A percentile compares a stretch with the other conserved stretches of the same genome.
These are phyloP conservation scores for Xylariales sp. DNA, from an alignment of 2,329 filamentous ascomycete genomes.

Conservation along the genomic window DNA sequence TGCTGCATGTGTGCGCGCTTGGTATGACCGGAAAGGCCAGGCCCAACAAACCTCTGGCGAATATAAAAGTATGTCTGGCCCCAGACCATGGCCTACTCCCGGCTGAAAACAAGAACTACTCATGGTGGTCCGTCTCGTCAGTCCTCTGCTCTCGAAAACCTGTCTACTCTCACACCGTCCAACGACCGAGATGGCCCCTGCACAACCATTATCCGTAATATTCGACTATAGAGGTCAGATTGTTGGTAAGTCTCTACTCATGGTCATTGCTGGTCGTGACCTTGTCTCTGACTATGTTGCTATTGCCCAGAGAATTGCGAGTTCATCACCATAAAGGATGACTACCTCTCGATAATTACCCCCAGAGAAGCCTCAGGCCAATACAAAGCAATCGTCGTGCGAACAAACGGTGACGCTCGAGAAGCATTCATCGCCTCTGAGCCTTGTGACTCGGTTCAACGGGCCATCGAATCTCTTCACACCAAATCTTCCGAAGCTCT, in stretches of 20 bases:
- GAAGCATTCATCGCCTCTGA: conserved; percentile 21
- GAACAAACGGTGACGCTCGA: conserved; percentile 16
- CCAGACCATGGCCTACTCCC: no score
- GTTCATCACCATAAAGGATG: conserved; percentile 22
- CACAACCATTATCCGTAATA: conserved; percentile 2
- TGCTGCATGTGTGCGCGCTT: no score
- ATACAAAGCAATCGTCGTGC: conserved; percentile 22
- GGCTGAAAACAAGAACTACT: no score
- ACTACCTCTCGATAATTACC: conserved; percentile 21
- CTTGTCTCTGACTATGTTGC: not conserved
- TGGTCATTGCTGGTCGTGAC: not conserved
- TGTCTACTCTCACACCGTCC: not conserved
- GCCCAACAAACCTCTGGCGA: no score
- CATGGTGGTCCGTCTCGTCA: conserved; percentile 1
- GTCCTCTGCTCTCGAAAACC: not conserved
- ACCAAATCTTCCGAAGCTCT: conserved; percentile 24
- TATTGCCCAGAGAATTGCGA: conserved; percentile 22
- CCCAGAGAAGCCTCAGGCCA: conserved; percentile 16
- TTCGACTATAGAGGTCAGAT: conserved; percentile 23
- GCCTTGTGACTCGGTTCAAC: conserved; percentile 12
- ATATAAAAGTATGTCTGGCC: no score
- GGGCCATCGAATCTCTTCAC: conserved; percentile 22
- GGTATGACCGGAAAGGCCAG: no score
- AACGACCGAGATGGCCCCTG: not conserved
- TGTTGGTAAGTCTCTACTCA: conserved; percentile 16